Percentiles rank a stretch among this genome's conserved stretches.
Conservation (phyloP, 2,329 filamentous ascomycete genomes). For the Tolypocladium tropicale region DNA sequence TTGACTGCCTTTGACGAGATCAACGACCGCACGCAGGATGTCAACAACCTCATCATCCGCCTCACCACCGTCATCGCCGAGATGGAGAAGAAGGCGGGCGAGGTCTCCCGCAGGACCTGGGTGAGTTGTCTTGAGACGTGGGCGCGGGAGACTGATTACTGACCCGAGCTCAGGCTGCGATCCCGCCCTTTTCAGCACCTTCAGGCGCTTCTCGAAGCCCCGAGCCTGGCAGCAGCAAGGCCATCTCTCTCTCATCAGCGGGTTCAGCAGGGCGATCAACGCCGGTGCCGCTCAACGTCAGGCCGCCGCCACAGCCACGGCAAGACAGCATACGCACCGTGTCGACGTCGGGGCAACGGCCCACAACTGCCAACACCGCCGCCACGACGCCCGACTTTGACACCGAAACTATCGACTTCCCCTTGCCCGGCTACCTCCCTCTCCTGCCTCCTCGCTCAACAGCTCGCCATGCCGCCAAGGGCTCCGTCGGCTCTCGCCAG, state of each 20-base stretch:
- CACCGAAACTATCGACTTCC: constrained; percentile 10
- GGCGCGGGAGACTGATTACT: neutral
- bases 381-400: no score
- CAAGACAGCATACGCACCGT: constrained; percentile 9
- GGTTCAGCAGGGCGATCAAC: constrained; percentile 1
- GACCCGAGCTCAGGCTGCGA: constrained; percentile 7
- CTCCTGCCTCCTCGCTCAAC: constrained; percentile 8
- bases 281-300: neutral
- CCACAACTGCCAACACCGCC: constrained; percentile 5
- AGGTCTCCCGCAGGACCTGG: constrained; percentile 69
- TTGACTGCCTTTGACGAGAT: constrained; percentile 68
- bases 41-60: constrained; percentile 61
- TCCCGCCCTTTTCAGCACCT: constrained; percentile 10
- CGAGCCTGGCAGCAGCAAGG: neutral
- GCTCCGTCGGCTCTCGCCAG: neutral
- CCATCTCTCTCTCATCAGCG: constrained; percentile 2
- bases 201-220: neutral
- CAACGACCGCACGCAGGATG: constrained; percentile 58
- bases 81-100: constrained; percentile 76
- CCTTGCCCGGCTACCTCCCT: constrained; percentile 11
- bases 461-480: neutral
- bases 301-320: neutral
- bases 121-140: constrained; percentile 34
- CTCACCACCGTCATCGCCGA: constrained; percentile 71
- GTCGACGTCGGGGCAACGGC: constrained; percentile 4